These are phyloP conservation scores for Glycyrrhiza uralensis DNA, from an alignment of 306 rosid species.

Conservation along the genomic window DNA sequence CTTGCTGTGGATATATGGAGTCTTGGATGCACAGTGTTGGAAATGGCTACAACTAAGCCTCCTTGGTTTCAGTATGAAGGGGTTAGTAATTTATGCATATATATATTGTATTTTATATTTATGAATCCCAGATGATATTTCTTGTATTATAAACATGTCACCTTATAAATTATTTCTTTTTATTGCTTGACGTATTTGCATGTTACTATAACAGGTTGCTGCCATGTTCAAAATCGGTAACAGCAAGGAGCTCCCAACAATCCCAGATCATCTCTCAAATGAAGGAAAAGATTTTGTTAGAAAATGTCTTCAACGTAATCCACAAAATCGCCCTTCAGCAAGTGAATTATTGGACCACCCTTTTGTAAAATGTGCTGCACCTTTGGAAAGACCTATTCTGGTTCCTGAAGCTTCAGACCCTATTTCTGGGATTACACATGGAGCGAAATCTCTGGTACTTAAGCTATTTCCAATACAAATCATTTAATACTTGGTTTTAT, in stretches of 20 bases:
- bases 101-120: neutral
- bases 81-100: slow-evolving; percentile 55
- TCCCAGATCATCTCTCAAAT: slow-evolving; percentile 80
- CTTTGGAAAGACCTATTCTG: slow-evolving; percentile 72
- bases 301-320: slow-evolving; percentile 86
- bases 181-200: slow-evolving; percentile 28
- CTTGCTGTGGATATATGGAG: slow-evolving; percentile 99
- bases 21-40: slow-evolving; percentile 99
- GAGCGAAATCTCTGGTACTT: slow-evolving; percentile 71
- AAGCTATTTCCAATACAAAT: neutral
- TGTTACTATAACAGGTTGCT: slow-evolving; percentile 64
- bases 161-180: slow-evolving; percentile 14
- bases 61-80: slow-evolving; percentile 99
- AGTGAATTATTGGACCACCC: slow-evolving; percentile 80
- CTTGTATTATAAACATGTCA: slow-evolving; percentile 14
- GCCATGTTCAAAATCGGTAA: slow-evolving; percentile 99
- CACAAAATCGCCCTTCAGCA: slow-evolving; percentile 82
- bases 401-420: slow-evolving; percentile 53
- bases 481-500: neutral
- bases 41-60: slow-evolving; percentile 98
- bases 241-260: slow-evolving; percentile 88
- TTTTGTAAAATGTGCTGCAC: slow-evolving; percentile 82
- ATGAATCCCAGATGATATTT: neutral
- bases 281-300: slow-evolving; percentile 90
- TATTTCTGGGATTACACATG: slow-evolving; percentile 48